These are phyloP conservation scores for Plantago coronopus DNA, from an alignment of 305 asterid species.

Conservation along the genomic window DNA sequence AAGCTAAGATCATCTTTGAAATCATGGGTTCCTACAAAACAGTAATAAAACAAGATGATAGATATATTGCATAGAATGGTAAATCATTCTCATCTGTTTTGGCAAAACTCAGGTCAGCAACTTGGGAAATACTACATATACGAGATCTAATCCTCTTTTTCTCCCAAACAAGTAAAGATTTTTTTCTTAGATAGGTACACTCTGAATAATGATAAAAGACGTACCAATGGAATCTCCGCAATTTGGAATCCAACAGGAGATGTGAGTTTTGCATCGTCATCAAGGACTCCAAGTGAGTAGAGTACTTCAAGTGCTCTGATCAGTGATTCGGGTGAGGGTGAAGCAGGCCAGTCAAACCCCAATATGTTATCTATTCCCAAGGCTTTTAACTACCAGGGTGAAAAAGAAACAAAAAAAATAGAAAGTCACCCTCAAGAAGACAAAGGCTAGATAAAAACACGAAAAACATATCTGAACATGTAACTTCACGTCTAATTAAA, in stretches of 20 bases:
- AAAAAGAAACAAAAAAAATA: slow-evolving; percentile 17
- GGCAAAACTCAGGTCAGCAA: too few relatives aligned
- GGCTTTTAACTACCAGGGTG: slow-evolving; percentile 68
- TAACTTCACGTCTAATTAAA: too few relatives aligned
- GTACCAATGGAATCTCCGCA: slow-evolving; percentile 93
- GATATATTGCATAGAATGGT: too few relatives aligned
- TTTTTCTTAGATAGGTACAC: neutral
- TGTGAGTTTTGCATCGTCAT: slow-evolving; percentile 89
- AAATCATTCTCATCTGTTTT: too few relatives aligned
- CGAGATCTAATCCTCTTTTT: too few relatives aligned
- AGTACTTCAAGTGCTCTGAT: slow-evolving; percentile 94
- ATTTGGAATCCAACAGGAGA: slow-evolving; percentile 92
- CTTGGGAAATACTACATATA: too few relatives aligned
- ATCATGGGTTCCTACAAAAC: slow-evolving; percentile 80
- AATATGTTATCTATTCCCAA: slow-evolving; percentile 89
- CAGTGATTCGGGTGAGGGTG: slow-evolving; percentile 93
- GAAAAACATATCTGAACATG: neutral
- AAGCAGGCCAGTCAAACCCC: slow-evolving; percentile 96
- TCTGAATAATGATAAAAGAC: slow-evolving; percentile 17
- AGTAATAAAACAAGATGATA: neutral
- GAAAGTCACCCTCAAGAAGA: slow-evolving; percentile 13
- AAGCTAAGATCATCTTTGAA: slow-evolving; percentile 88
- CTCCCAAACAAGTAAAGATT: neutral
- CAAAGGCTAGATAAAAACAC: slow-evolving; percentile 7
- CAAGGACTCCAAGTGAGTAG: slow-evolving; percentile 87